phyloP scores from a whole-genome alignment of 2,329 filamentous ascomycete genomes.

The Fusarium sacchari region DNA sequence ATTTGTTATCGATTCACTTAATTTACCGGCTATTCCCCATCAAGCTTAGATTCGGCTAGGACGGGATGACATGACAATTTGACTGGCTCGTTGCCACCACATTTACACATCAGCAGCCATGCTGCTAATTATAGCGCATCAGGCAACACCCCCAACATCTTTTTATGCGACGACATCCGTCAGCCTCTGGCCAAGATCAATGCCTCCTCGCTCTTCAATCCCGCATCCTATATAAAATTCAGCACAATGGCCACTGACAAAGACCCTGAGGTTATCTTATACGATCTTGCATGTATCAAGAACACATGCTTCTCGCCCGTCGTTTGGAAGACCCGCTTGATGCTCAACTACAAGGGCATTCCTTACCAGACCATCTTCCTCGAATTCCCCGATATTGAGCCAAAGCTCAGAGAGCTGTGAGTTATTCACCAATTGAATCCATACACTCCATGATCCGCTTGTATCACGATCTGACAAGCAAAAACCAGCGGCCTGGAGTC shows the following conservation, averaged over 20 bases:
- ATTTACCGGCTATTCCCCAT: background rate
- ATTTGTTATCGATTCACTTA: background rate
- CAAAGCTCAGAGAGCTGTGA: background rate
- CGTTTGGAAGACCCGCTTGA: conserved; percentile 12
- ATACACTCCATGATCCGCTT: background rate
- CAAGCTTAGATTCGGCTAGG: background rate
- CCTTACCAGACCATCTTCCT: conserved; percentile 6
- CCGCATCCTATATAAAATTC: accelerated
- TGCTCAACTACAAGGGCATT: conserved; percentile 20
- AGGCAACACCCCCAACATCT: background rate
- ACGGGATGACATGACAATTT: background rate
- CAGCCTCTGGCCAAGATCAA: background rate
- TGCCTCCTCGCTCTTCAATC: background rate
- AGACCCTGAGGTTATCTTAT: background rate
- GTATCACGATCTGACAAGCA: background rate
- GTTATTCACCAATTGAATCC: accelerated
- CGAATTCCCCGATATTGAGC: conserved; percentile 15
- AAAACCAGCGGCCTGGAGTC: background rate
- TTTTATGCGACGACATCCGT: background rate
- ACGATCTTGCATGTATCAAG: conserved; percentile 19
- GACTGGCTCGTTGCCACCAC: background rate
- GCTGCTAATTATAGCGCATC: background rate
- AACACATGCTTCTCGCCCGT: conserved; percentile 4
- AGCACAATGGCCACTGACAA: background rate
- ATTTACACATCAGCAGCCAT: background rate